Evolutionary conservation across 1,284 basidiomycete species (phyloP), one percentile per base, ranked within the genome.

Genomic region (Malassezia pachydermatis): DNA sequence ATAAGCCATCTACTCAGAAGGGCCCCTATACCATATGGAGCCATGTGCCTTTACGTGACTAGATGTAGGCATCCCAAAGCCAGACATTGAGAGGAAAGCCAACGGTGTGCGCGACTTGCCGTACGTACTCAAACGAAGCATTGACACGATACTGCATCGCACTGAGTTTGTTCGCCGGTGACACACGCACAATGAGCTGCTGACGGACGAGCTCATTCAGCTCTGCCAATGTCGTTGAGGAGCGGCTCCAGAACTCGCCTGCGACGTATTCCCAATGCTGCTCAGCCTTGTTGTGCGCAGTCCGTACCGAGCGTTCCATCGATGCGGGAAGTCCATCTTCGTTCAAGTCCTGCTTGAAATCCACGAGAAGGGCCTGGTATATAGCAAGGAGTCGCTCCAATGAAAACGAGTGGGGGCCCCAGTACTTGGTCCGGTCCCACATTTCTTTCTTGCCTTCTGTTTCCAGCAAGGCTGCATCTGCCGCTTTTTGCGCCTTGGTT

Each of bases 301-400:
- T 33, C 6, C 49, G 49, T 23, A 33, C 25, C 7, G 50, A 44
- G 22, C 50, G 50, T 25, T 52, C 50, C 23, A 39, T 37, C 5
- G 50, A 19, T 9, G 30, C 50, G 6, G 33, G 37, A 14, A 52
- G 44, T 13, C 33, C 50, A 22, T 52, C 50, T 27, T 52, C 50
- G 44, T 47, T 52, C 23, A 52, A 30, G n/a, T 52, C 50, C 20
- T 37, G 50, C 34, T 38, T 28, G 32, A 52, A 46, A 27, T 92
- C 88, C 49, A 86, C 83, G 29, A 89, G 74, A 7, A 95, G 73
- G 0, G 82, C 79, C 2, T 86, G 86, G 6, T 90, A 78, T 46
- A 94, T 84, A 0, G 87, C 86, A 1, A 88, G 68, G 42, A 94
- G 73, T 17, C 89, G 75, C 65, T 94, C 89, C 1, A 92, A 73